Conservation (phyloP, 169 alveolate species). For the Cyclospora cayetanensis region DNA sequence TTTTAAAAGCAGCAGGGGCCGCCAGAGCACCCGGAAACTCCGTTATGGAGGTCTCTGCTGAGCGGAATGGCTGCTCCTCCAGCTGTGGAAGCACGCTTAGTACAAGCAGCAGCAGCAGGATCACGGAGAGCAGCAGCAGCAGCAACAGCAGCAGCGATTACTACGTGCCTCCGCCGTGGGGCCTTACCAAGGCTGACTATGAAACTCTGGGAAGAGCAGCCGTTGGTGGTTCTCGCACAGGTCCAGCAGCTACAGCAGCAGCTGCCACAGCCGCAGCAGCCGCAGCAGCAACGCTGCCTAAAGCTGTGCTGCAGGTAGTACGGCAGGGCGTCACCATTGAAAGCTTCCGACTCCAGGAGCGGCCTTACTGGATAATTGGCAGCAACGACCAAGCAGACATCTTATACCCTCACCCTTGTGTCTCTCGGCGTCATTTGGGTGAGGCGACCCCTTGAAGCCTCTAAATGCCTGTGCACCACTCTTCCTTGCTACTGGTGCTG, state of each 20-base stretch:
- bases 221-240: not conserved
- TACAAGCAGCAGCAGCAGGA: not conserved
- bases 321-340: not conserved
- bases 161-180: constrained; percentile 30
- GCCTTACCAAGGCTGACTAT: not conserved
- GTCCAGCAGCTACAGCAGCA: not conserved
- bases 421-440: not conserved
- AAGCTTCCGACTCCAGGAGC: not conserved
- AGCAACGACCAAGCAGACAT: not conserved
- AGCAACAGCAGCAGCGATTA: not conserved
- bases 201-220: not conserved
- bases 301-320: not conserved
- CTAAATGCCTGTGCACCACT: no score
- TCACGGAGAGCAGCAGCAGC: not conserved
- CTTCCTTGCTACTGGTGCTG: no score
- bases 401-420: not conserved
- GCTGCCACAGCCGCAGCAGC: not conserved
- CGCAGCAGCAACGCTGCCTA: not conserved
- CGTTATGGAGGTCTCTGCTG: no score
- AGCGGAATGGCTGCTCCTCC: no score
- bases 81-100: not conserved
- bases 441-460: no score
- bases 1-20: no score
- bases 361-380: not conserved
- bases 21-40: no score